phyloP scores from a whole-genome alignment of 2,329 filamentous ascomycete genomes.

The Scedosporium apiospermum region DNA sequence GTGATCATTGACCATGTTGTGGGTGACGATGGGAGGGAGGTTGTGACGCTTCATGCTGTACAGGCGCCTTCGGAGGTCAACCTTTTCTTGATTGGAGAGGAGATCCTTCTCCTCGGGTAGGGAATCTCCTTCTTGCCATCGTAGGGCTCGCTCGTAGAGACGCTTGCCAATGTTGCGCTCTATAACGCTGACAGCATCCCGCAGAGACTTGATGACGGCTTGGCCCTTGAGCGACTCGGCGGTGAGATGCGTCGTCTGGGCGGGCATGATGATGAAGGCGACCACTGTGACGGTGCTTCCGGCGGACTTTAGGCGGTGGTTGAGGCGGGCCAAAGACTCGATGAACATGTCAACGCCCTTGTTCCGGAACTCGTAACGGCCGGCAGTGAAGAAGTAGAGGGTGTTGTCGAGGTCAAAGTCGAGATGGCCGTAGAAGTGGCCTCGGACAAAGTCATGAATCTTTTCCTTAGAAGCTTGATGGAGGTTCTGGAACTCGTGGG shows the following conservation, averaged over 20 bases:
- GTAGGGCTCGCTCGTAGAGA: slow-evolving; percentile 87
- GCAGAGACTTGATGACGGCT: slow-evolving; percentile 90
- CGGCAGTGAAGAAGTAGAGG: slow-evolving; percentile 93
- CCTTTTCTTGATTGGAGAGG: slow-evolving; percentile 83
- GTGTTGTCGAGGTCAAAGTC: slow-evolving; percentile 97
- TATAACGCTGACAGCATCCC: slow-evolving; percentile 87
- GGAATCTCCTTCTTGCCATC: slow-evolving; percentile 90
- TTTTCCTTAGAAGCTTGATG: slow-evolving; percentile 96
- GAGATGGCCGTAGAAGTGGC: slow-evolving; percentile 97
- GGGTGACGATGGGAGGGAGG: slow-evolving; percentile 90
- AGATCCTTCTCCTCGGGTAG: slow-evolving; percentile 96
- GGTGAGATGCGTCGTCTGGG: slow-evolving; percentile 87
- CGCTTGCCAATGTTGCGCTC: slow-evolving; percentile 87
- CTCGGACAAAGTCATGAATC: slow-evolving; percentile 95
- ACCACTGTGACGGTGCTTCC: slow-evolving; percentile 87
- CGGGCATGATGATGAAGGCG: slow-evolving; percentile 97
- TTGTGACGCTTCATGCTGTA: slow-evolving; percentile 94
- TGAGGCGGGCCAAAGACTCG: slow-evolving; percentile 86
- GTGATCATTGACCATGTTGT: slow-evolving; percentile 94
- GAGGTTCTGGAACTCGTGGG: slow-evolving; percentile 80
- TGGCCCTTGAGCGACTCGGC: slow-evolving; percentile 95
- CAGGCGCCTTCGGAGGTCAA: slow-evolving; percentile 79
- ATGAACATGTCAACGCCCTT: slow-evolving; percentile 99
- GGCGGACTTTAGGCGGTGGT: slow-evolving; percentile 82
- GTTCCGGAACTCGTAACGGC: slow-evolving; percentile 95